phyloP scores from a whole-genome alignment of 306 rosid species.

The Cucurbita ficifolia region DNA sequence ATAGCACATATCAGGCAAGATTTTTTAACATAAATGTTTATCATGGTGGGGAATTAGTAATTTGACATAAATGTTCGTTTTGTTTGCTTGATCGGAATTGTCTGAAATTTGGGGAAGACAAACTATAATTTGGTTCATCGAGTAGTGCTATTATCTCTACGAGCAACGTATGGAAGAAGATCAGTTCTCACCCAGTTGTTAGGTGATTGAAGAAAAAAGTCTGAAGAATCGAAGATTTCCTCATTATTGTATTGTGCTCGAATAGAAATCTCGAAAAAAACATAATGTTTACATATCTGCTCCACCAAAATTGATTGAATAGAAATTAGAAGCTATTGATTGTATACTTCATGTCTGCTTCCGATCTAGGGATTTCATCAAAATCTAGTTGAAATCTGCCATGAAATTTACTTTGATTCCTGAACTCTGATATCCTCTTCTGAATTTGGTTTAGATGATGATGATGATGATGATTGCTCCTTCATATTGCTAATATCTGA shows the following conservation, averaged over 20 bases:
- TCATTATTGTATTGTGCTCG: neutral
- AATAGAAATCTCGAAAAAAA: neutral
- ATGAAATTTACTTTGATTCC: neutral
- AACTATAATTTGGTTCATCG: neutral
- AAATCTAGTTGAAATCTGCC: neutral
- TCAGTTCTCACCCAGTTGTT: too few relatives aligned
- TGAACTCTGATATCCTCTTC: neutral
- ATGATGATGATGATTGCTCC: neutral
- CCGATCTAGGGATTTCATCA: neutral
- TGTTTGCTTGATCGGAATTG: neutral
- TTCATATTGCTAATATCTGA: neutral
- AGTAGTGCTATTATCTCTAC: neutral
- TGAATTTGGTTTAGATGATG: neutral
- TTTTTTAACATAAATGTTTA: neutral
- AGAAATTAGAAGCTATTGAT: neutral
- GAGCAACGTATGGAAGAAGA: too few relatives aligned
- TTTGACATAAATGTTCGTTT: neutral
- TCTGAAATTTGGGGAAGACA: too few relatives aligned
- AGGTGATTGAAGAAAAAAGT: too few relatives aligned
- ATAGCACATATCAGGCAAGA: constrained; percentile 52
- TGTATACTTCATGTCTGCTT: neutral
- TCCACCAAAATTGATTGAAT: neutral
- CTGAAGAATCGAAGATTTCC: neutral
- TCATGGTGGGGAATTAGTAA: too few relatives aligned
- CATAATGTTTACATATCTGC: neutral